Base-by-base conservation (phyloP, 2,329 filamentous ascomycete species). In the Colletotrichum karsti region DNA sequence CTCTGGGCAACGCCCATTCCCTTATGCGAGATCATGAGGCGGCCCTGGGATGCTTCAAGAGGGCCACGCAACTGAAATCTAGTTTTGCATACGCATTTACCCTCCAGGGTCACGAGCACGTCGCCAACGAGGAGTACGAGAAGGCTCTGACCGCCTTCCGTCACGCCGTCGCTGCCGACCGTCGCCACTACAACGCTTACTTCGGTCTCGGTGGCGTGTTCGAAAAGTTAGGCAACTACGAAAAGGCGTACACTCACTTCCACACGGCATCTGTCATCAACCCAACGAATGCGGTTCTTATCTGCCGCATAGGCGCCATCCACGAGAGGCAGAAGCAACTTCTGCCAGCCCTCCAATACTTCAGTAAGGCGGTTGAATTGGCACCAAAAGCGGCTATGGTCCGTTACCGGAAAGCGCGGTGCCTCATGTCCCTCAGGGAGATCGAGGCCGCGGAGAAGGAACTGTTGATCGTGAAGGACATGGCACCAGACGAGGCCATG, bases 101-200 rank as follows among this genome's bases (percentile, higher is more conserved):
- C 0, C 82, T 99, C 3, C 95, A 98, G 78, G 96, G 96, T 1
- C 96, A 99, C 77, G 96, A 99, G 77, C 94, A 97, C 77, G 92
- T 98, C 48, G 89, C 93, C 37, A 98, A 98, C 72, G 97, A 99
- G 79, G 97, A 99, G 78, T 98, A 96, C 75, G 95, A 98, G 77
- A 97, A 97, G 77, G 96, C 96, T 0, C 87, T 97, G 48, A 90
- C 91, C 41, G 92, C 94, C 2, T 99, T 98, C 79, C 90, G 97
- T 35, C 89, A 91, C 59, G 95, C 94, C 2, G 93, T 99, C 72
- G 89, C 91, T 48, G 94, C 93, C 1, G 95, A 99, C 75, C 90
- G 88, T 62, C 90, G 95, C 20, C 95, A 98, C 77, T 99, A 98
- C 83, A 97, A 98, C 76, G 96, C 95, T n/a, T 98, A 97, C 88